A percentile compares a stretch with the other conserved stretches of the same genome.
phyloP scores from a whole-genome alignment of 805 yeast genomes.

The Maudiozyma turicensis region DNA sequence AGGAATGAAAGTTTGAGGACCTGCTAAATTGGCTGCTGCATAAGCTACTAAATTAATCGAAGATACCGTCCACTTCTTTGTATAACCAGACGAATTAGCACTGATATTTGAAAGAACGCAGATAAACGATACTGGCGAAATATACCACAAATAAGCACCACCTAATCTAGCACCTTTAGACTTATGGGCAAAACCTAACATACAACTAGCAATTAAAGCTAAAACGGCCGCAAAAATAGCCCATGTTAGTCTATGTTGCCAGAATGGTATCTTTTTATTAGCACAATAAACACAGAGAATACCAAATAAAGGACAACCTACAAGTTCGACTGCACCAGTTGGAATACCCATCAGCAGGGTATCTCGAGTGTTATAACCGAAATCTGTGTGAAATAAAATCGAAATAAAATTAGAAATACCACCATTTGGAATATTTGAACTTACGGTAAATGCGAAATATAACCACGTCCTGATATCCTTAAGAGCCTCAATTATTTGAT shows the following conservation, averaged over 20 bases:
- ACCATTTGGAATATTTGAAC: constrained; percentile 43
- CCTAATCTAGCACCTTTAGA: constrained; percentile 31
- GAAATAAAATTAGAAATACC: constrained; percentile 43
- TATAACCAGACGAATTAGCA: constrained; percentile 58
- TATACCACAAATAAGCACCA: constrained; percentile 28
- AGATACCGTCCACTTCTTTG: constrained; percentile 57
- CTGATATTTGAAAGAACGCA: constrained; percentile 30
- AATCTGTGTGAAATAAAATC: constrained; percentile 34
- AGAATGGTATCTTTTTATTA: constrained; percentile 10
- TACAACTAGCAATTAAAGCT: constrained; percentile 30
- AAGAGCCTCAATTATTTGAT: constrained; percentile 44
- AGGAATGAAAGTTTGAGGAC: constrained; percentile 60
- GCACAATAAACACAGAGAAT: constrained; percentile 17
- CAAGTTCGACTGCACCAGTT: constrained; percentile 37
- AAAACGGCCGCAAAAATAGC: constrained; percentile 26
- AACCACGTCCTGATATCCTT: constrained; percentile 43
- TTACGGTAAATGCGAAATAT: constrained; percentile 32
- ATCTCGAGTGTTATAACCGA: constrained; percentile 34
- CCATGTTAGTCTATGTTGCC: constrained; percentile 25
- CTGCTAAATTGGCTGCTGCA: constrained; percentile 59
- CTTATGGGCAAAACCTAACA: constrained; percentile 36
- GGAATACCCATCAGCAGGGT: constrained; percentile 39
- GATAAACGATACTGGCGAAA: constrained; percentile 31
- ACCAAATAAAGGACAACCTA: constrained; percentile 25
- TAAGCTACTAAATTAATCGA: constrained; percentile 55